phyloP scores from a whole-genome alignment of 257 asterid species.

The Verbena officinalis region DNA sequence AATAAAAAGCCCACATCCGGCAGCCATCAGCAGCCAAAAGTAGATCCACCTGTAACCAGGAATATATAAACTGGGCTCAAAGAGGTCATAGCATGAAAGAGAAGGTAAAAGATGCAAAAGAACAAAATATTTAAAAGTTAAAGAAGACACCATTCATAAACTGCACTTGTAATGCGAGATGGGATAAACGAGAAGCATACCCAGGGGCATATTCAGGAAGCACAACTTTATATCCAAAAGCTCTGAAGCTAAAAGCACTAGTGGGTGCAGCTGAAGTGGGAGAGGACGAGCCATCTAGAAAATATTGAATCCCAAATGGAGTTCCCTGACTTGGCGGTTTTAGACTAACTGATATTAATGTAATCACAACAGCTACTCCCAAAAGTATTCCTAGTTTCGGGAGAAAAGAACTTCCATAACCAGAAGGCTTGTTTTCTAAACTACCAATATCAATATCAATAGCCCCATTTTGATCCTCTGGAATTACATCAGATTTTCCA shows the following conservation, averaged over 20 bases:
- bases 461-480: slow-evolving; percentile 36
- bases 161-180: slow-evolving; percentile 6
- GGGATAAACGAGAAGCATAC: slow-evolving; percentile 33
- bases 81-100: slow-evolving; percentile 10
- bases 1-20: slow-evolving; percentile 82
- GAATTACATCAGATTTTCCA: slow-evolving; percentile 30
- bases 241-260: slow-evolving; percentile 64
- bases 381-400: slow-evolving; percentile 60
- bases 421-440: slow-evolving; percentile 34
- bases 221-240: slow-evolving; percentile 70
- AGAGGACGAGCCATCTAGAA: slow-evolving; percentile 48
- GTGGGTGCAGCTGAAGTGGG: slow-evolving; percentile 43
- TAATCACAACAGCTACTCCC: slow-evolving; percentile 69
- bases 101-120: slow-evolving; percentile 7
- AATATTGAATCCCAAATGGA: slow-evolving; percentile 49
- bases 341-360: slow-evolving; percentile 51
- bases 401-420: slow-evolving; percentile 51
- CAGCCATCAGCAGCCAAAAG: slow-evolving; percentile 96
- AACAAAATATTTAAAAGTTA: neutral
- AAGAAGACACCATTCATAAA: neutral
- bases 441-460: slow-evolving; percentile 34
- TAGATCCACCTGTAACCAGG: slow-evolving; percentile 76
- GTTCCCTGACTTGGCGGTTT: slow-evolving; percentile 56
- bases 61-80: neutral
- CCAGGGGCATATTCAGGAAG: slow-evolving; percentile 89